Evolutionary conservation across 345 rosid species (phyloP).

Genomic region (Dovyalis caffra): DNA sequence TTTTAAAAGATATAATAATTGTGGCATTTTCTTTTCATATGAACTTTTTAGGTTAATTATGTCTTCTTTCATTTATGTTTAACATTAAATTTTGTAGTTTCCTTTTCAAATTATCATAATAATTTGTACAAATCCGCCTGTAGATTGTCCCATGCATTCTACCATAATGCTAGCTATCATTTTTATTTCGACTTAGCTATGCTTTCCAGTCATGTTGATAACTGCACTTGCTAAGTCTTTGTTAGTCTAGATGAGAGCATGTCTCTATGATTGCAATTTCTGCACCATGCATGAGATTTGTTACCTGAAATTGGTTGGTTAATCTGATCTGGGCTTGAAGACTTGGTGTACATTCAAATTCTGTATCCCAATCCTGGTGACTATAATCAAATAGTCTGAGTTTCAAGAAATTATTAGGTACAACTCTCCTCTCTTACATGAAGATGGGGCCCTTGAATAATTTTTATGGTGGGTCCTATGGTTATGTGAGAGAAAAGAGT

Average conservation of each 20-base stretch:
- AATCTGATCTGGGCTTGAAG: too few relatives aligned
- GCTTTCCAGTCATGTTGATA: background rate
- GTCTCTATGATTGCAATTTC: background rate
- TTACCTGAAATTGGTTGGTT: too few relatives aligned
- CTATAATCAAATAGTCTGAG: background rate
- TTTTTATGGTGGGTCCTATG: too few relatives aligned
- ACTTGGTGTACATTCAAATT: background rate
- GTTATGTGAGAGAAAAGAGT: too few relatives aligned
- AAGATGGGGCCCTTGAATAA: too few relatives aligned
- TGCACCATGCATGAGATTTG: background rate
- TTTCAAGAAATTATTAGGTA: too few relatives aligned
- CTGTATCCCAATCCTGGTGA: background rate
- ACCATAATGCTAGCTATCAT: background rate
- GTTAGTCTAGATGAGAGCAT: background rate
- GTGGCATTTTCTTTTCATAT: background rate
- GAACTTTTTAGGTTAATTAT: background rate
- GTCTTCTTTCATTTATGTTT: background rate
- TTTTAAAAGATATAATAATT: background rate
- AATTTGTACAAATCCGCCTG: background rate
- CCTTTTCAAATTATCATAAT: background rate
- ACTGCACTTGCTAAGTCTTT: background rate
- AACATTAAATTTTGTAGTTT: background rate
- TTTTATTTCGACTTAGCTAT: background rate
- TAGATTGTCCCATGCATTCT: background rate
- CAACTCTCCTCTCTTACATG: too few relatives aligned